Base-by-base conservation (phyloP, 805 yeast genomes). In the Saccharomycopsis oosterbeekiorum region DNA sequence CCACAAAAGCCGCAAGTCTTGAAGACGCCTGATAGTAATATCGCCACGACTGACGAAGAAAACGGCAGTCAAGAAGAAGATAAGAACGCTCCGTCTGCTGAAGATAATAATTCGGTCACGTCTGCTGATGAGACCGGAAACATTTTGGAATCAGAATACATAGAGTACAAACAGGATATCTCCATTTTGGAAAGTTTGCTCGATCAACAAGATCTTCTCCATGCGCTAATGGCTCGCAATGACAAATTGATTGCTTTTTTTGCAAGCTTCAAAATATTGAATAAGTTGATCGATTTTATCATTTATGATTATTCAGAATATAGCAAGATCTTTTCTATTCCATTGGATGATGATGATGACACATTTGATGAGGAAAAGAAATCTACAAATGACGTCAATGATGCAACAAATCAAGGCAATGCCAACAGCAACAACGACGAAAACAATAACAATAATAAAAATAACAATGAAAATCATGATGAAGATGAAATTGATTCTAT, bases 181-280 rank as follows among this genome's bases (percentile, higher is more conserved):
- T 36, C 53, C 19, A 72, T 76, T 4, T 71, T 84, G 62, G 83
- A 80, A 55, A 86, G 85, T 56, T 72, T 89, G 55, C 74, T 89
- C 64, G 91, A 87, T 69, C 93, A 88, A 67, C 86, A 83, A 55
- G 92, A 86, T 62, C 72, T 89, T 36, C 76, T 88, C 34, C 88
- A 88, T 62, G 94, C 89, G 70, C 75, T 89, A 42, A 74, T 86
- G 65, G 82, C 86, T 24, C 84, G 90, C 19, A 88, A 88, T 70
- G 79, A 85, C 55, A 86, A 87, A 69, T 78, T 94, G 57, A 78
- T 92, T 47, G 94, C 90, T 68, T 85, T 85, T 68, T 76, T 94
- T 60, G 80, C 93, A 65, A 89, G 88, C 69, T 91, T 94, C 15
- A 88, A 84, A 59, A 83, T 89, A 15, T 71, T 93, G 63, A 79